A percentile compares a stretch with the other conserved stretches of the same genome.
Evolutionary conservation across 139 green algal species (phyloP).

Genomic region (Tetratostichococcus sp.): DNA sequence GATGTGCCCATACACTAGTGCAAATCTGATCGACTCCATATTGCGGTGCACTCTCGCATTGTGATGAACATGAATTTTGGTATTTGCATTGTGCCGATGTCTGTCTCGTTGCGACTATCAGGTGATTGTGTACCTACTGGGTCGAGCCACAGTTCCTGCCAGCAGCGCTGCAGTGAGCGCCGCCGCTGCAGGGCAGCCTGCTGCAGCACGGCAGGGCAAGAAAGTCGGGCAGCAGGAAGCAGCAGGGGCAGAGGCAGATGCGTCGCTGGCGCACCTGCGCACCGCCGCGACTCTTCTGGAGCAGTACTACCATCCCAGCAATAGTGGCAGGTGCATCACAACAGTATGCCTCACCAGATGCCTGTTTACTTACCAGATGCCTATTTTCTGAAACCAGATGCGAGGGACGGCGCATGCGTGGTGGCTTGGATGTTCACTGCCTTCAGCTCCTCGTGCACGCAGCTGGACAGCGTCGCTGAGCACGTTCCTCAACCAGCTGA

Average conservation of each 20-base stretch:
- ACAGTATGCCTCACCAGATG: not conserved
- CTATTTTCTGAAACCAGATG: too few species aligned
- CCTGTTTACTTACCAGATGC: too few species aligned
- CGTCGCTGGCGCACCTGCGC: conserved; percentile 32
- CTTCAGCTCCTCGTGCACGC: too few species aligned
- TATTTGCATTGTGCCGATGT: too few species aligned
- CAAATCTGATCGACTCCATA: not conserved
- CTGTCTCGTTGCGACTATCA: too few species aligned
- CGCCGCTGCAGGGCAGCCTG: not conserved
- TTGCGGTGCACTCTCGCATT: too few species aligned
- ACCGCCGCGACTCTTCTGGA: conserved; percentile 60
- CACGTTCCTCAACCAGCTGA: conserved; percentile 40
- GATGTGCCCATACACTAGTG: too few species aligned
- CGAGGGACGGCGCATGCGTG: too few species aligned
- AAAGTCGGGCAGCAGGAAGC: not conserved
- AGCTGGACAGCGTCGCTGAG: conserved; percentile 49
- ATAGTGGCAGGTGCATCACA: conserved; percentile 51
- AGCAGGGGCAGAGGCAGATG: not conserved
- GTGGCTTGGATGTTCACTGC: too few species aligned
- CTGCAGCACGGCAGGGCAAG: too few species aligned
- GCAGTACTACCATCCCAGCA: conserved; percentile 85
- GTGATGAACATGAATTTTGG: too few species aligned
- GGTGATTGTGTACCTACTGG: conserved; percentile 34
- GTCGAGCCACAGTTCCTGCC: not conserved
- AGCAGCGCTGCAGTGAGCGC: not conserved